Conservation (phyloP, 108 stramenopile species). For the Conticribra guillardii region DNA sequence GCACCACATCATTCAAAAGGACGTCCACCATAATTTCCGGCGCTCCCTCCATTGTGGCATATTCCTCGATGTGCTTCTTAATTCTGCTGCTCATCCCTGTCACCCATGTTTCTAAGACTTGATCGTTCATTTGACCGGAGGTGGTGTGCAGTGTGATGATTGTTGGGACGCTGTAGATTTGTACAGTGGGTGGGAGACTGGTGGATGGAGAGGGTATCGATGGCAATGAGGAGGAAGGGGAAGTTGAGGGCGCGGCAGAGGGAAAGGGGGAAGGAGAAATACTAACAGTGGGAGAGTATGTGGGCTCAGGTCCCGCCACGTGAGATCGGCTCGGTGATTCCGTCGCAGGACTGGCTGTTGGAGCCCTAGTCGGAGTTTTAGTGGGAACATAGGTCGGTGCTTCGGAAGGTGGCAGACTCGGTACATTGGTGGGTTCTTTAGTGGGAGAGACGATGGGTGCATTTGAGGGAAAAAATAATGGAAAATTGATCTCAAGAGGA, state of each 20-base stretch:
- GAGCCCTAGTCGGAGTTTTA: not conserved
- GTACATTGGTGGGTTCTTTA: not conserved
- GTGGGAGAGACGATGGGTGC: not conserved
- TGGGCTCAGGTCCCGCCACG: conserved; percentile 10
- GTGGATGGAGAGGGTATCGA: not conserved
- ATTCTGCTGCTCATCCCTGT: conserved; percentile 9
- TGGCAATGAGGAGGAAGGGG: not conserved
- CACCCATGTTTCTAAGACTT: conserved; percentile 15
- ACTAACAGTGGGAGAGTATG: not conserved
- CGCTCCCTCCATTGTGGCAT: not conserved
- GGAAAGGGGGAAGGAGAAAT: not conserved
- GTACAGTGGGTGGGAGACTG: not conserved
- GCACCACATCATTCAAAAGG: not conserved
- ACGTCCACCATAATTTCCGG: not conserved
- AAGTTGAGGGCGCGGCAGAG: not conserved
- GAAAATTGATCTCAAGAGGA: not conserved
- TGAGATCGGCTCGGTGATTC: conserved; percentile 4
- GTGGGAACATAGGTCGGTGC: not conserved
- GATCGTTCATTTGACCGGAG: conserved; percentile 13
- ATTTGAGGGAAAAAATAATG: not conserved
- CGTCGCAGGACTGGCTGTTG: not conserved
- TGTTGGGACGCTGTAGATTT: conserved; percentile 10
- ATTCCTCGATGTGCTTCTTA: not conserved
- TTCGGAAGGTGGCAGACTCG: not conserved
- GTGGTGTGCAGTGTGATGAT: conserved; percentile 4